Evolutionary conservation across 345 rosid genomes (phyloP), one percentile per base, ranked within the genome.

Genomic region (Lepidium didymum): DNA sequence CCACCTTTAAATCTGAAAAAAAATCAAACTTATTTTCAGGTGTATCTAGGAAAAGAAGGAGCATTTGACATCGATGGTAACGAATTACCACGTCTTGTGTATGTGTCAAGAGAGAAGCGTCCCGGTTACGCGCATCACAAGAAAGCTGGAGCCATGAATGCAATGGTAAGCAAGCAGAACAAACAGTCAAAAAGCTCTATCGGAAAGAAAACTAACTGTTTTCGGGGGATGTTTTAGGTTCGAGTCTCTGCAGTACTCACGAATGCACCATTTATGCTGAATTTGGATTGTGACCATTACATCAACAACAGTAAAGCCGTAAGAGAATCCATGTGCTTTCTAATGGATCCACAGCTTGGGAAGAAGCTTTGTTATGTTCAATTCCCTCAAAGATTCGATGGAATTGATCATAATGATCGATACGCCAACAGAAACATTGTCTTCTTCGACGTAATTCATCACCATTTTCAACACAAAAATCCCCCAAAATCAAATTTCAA

Each of bases 91-190:
- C 77, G 89, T 11, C 92, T 93, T 12, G 97, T 93, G 21, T 93
- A 93, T 43, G 98, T 93, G 41, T 93, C 98, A 5, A 90, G 98
- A 73, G 98, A 93, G 83, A 93, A 93, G 73, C 81, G 98, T 23
- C 98, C 98, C 47, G 92, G 98, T 47, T 88, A 93, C 75, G 78
- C 58, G 6, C 98, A 93, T 69, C 98, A 93, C 86, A 93, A 93
- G 92, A 93, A 93, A 82, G 98, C 97, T 7, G 98, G 98, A 75
- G 97, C 98, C 69, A 87, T 87, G 98, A 93, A 93, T 78, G 94
- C 97, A 78, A 77, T 88, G 80, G 98, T 92, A 64, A 76, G 82
- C 57, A 29, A 41, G 4, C 19, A 50, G 50, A 46, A 7, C 10
- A 21, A 54, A 58, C 10, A 13, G 4, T 4, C 4, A 35, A 44